These are phyloP conservation scores for Arabis alpina DNA, from an alignment of 345 rosid genomes.

Conservation along the genomic window DNA sequence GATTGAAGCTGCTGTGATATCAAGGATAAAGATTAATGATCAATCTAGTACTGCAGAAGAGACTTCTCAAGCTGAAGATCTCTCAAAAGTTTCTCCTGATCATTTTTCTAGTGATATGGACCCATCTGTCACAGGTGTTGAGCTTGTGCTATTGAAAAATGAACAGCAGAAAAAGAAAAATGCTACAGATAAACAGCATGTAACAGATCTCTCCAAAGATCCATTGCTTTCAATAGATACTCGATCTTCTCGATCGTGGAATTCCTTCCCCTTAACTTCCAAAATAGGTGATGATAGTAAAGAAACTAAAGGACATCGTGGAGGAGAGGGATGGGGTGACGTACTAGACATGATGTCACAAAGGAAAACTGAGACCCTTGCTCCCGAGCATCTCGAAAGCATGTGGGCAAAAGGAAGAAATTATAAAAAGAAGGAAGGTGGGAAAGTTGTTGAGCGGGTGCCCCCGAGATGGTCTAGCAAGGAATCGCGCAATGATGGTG, in stretches of 20 bases:
- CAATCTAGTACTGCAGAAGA: slow-evolving; percentile 53
- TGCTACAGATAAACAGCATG: slow-evolving; percentile 49
- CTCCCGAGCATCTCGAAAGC: slow-evolving; percentile 95
- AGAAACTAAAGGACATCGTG: slow-evolving; percentile 46
- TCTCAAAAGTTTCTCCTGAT: slow-evolving; percentile 66
- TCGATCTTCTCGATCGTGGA: slow-evolving; percentile 74
- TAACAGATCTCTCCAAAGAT: slow-evolving; percentile 63
- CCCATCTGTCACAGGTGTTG: slow-evolving; percentile 90
- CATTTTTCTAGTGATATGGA: slow-evolving; percentile 71
- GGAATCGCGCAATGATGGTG: slow-evolving; percentile 43
- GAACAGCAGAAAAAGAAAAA: slow-evolving; percentile 50
- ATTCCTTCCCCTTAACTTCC: slow-evolving; percentile 58
- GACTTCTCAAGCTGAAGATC: slow-evolving; percentile 60
- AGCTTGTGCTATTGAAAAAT: slow-evolving; percentile 81
- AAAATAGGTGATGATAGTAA: slow-evolving; percentile 52
- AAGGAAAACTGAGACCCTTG: slow-evolving; percentile 85
- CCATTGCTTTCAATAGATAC: slow-evolving; percentile 92
- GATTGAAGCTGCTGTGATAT: slow-evolving; percentile 72
- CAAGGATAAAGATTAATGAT: slow-evolving; percentile 61
- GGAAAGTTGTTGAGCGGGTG: slow-evolving; percentile 37
- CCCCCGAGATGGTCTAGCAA: slow-evolving; percentile 43
- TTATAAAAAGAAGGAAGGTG: slow-evolving; percentile 59
- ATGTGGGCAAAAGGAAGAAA: slow-evolving; percentile 98
- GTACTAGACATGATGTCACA: slow-evolving; percentile 77
- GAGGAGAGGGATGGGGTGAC: slow-evolving; percentile 83